phyloP scores from a whole-genome alignment of 2,329 filamentous ascomycete species.

The Fusarium clavum region DNA sequence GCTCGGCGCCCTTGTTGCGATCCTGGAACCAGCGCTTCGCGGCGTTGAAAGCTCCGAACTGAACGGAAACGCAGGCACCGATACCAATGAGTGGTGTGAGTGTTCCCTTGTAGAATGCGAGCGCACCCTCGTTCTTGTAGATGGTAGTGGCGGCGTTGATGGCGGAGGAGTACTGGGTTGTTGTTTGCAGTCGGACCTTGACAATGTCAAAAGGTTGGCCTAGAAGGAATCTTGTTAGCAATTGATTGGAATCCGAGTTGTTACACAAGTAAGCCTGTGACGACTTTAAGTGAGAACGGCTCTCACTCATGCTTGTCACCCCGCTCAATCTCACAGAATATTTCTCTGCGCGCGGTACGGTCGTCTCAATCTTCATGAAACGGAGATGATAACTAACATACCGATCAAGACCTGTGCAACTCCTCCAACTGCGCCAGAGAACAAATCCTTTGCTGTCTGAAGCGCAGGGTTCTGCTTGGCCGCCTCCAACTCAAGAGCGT shows the following conservation, averaged over 20 bases:
- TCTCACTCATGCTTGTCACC: slow-evolving; percentile 1
- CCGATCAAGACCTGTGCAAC: slow-evolving; percentile 94
- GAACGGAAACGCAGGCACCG: slow-evolving; percentile 96
- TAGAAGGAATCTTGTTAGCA: slow-evolving; percentile 48
- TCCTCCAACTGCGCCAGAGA: slow-evolving; percentile 89
- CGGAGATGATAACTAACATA: slow-evolving; percentile 51
- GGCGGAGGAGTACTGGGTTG: slow-evolving; percentile 82
- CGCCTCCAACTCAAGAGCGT: slow-evolving; percentile 53
- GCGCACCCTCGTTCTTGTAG: slow-evolving; percentile 85
- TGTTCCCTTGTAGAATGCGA: slow-evolving; percentile 98
- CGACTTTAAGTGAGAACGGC: slow-evolving; percentile 19
- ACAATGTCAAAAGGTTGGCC: slow-evolving; percentile 88
- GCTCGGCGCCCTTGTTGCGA: slow-evolving; percentile 70
- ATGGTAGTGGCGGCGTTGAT: slow-evolving; percentile 85
- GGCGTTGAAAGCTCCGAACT: slow-evolving; percentile 97
- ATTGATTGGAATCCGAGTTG: background rate
- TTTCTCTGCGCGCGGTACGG: background rate
- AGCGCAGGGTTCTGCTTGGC: slow-evolving; percentile 53
- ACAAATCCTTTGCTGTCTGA: slow-evolving; percentile 87
- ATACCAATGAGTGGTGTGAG: slow-evolving; percentile 95
- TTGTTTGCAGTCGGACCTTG: slow-evolving; percentile 96
- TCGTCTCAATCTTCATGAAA: background rate
- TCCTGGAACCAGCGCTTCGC: slow-evolving; percentile 88
- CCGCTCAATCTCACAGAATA: slow-evolving; percentile 50
- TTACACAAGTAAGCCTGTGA: background rate